Evolutionary conservation across 140 eudicot species (phyloP).

Genomic region (Cichorium intybus): DNA sequence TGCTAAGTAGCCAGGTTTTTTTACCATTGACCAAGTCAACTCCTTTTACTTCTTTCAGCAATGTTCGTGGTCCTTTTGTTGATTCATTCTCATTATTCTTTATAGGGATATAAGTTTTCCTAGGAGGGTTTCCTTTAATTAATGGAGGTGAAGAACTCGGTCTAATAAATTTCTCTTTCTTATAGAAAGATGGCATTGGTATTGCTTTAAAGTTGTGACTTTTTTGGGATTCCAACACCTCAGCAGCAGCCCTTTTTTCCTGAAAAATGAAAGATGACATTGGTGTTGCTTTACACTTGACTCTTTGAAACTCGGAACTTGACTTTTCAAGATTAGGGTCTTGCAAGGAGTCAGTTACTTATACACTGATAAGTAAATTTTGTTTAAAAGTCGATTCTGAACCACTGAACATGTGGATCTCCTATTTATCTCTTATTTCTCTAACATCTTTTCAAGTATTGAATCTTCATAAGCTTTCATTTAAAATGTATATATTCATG

Average conservation of each 20-base stretch:
- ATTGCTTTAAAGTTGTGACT: slow-evolving; percentile 63
- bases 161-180: slow-evolving; percentile 14
- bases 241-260: slow-evolving; percentile 52
- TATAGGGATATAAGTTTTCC: slow-evolving; percentile 14
- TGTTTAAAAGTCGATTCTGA: too few relatives aligned
- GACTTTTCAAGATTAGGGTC: too few relatives aligned
- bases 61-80: not conserved
- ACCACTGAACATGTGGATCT: too few relatives aligned
- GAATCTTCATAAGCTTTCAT: too few relatives aligned
- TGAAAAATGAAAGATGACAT: slow-evolving; percentile 24
- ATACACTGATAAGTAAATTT: too few relatives aligned
- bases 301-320: too few relatives aligned
- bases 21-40: slow-evolving; percentile 22
- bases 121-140: slow-evolving; percentile 22
- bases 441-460: too few relatives aligned
- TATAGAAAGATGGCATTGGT: slow-evolving; percentile 74
- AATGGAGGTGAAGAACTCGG: slow-evolving; percentile 30
- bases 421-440: too few relatives aligned
- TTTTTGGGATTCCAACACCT: slow-evolving; percentile 40
- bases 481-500: too few relatives aligned
- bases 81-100: slow-evolving; percentile 10
- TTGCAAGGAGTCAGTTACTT: too few relatives aligned
- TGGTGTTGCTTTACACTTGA: too few relatives aligned
- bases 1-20: slow-evolving; percentile 28
- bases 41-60: slow-evolving; percentile 17